Conservation (phyloP, 2,329 filamentous ascomycete genomes). For the Helotiales sp. region DNA sequence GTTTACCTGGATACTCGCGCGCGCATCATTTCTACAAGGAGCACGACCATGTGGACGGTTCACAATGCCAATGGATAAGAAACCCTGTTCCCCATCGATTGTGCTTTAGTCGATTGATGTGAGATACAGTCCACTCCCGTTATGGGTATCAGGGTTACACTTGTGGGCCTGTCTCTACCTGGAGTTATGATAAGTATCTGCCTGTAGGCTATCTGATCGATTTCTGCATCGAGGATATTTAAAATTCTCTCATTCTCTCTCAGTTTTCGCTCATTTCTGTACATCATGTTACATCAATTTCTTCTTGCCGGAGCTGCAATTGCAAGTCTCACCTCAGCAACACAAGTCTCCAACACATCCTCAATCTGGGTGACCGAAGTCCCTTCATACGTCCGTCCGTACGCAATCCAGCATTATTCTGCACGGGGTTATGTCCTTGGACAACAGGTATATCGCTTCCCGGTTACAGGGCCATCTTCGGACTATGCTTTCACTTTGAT, state of each 20-base stretch:
- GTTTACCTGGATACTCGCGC: background rate
- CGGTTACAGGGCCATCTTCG: constrained; percentile 52
- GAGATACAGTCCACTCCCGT: background rate
- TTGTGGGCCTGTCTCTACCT: background rate
- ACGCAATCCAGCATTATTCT: constrained; percentile 33
- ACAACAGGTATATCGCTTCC: constrained; percentile 48
- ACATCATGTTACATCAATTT: constrained; percentile 1
- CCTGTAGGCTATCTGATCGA: background rate
- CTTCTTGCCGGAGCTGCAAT: background rate
- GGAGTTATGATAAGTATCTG: background rate
- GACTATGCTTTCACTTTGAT: constrained; percentile 52
- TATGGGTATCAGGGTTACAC: background rate
- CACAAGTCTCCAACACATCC: constrained; percentile 9
- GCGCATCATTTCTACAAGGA: background rate
- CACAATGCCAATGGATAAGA: background rate
- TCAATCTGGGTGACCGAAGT: constrained; percentile 35
- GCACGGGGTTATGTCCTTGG: constrained; percentile 42
- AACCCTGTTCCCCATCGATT: background rate
- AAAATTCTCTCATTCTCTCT: background rate
- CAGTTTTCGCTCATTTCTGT: background rate
- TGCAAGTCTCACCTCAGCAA: background rate
- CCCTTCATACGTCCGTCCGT: constrained; percentile 33
- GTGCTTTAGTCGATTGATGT: background rate
- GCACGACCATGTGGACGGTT: background rate
- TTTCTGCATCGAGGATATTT: background rate